Conservation (phyloP, 2,329 filamentous ascomycete species). For the Penicillium fuscoglaucum region DNA sequence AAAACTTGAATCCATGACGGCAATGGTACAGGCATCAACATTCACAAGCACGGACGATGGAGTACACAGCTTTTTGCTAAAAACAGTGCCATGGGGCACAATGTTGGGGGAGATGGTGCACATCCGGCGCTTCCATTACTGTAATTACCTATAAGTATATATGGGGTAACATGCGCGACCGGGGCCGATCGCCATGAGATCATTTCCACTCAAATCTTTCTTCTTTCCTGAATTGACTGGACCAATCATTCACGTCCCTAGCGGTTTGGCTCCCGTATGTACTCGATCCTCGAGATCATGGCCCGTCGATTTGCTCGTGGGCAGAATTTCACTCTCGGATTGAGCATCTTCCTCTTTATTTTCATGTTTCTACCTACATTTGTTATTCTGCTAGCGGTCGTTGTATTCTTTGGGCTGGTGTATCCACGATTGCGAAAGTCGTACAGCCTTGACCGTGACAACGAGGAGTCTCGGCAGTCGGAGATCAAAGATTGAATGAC, state of each 20-base stretch:
- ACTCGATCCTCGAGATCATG: conserved; percentile 29
- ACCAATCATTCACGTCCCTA: not conserved
- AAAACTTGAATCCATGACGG: not conserved
- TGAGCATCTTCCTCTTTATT: conserved; percentile 36
- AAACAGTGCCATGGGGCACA: not conserved
- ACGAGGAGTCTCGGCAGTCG: not conserved
- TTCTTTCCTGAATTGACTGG: not conserved
- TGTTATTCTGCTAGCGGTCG: conserved; percentile 33
- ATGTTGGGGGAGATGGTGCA: not conserved
- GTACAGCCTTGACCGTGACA: conserved; percentile 5
- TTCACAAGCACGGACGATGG: not conserved
- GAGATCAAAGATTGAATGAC: not conserved
- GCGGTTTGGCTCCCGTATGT: conserved; percentile 16
- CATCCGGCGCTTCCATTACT: conserved; percentile 8
- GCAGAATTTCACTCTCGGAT: conserved; percentile 30
- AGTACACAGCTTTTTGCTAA: too few relatives aligned
- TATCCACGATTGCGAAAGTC: conserved; percentile 32
- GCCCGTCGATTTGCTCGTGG: conserved; percentile 30
- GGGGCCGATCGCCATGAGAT: not conserved
- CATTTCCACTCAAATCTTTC: not conserved
- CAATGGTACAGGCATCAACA: not conserved
- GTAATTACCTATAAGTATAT: not conserved
- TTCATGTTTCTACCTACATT: conserved; percentile 40
- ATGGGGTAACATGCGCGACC: not conserved
- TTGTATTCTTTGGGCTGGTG: conserved; percentile 33